Evolutionary conservation across 2,329 filamentous ascomycete species (phyloP).

Genomic region (Periconia sp.): DNA sequence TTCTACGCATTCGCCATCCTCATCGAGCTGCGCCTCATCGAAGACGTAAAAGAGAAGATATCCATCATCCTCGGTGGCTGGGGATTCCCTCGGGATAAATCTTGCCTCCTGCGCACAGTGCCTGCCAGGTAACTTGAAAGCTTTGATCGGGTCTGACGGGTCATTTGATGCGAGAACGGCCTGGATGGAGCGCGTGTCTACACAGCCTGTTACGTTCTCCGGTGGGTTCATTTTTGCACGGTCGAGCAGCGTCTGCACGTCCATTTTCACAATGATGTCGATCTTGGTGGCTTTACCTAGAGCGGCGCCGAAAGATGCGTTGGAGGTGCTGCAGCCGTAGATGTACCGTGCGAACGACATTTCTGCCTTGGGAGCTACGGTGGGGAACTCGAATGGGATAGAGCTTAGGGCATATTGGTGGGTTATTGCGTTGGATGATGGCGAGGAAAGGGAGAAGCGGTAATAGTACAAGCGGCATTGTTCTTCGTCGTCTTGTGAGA

Average conservation of each 20-base stretch:
- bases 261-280: conserved; percentile 68
- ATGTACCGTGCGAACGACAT: conserved; percentile 67
- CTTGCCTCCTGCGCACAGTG: conserved; percentile 72
- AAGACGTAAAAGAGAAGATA: conserved; percentile 74
- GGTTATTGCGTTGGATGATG: conserved; percentile 52
- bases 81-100: conserved; percentile 59
- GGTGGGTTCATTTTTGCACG: conserved; percentile 57
- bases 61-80: conserved; percentile 65
- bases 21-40: conserved; percentile 69
- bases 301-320: conserved; percentile 63
- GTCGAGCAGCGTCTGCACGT: conserved; percentile 60
- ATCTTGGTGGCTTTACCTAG: conserved; percentile 71
- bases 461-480: conserved; percentile 76
- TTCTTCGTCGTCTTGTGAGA: conserved; percentile 59
- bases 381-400: conserved; percentile 73
- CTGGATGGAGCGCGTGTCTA: conserved; percentile 63
- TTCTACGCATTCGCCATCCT: conserved; percentile 52
- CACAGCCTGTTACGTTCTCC: conserved; percentile 63
- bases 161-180: conserved; percentile 57
- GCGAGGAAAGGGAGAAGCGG: conserved; percentile 59
- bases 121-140: conserved; percentile 66
- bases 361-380: conserved; percentile 59
- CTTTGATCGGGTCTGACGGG: conserved; percentile 61
- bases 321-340: conserved; percentile 70
- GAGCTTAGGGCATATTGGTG: conserved; percentile 70